Evolutionary conservation across 805 yeast genomes (phyloP).

Genomic region (Candida nitratophila): DNA sequence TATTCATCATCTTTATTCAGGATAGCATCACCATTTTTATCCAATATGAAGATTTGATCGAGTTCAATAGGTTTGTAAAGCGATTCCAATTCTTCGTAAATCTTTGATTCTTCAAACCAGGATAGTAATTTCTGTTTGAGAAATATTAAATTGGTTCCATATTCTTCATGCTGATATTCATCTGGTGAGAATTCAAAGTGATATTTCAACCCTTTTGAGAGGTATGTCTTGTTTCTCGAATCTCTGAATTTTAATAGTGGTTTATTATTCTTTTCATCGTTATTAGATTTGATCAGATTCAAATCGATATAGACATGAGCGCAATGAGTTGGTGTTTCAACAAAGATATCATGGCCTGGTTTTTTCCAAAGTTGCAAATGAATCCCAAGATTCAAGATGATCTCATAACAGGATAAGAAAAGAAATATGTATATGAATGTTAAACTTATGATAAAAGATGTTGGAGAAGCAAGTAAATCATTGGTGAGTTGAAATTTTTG

Average conservation of each 20-base stretch:
- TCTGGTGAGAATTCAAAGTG: conserved; percentile 79
- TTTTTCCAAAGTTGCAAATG: conserved; percentile 18
- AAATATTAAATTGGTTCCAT: conserved; percentile 61
- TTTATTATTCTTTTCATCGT: no score
- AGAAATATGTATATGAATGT: conserved; percentile 17
- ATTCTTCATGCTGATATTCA: conserved; percentile 66
- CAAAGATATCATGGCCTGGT: conserved; percentile 46
- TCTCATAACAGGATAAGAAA: conserved; percentile 16
- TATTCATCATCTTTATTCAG: conserved; percentile 34
- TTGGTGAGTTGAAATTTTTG: conserved; percentile 12
- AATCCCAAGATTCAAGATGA: conserved; percentile 16
- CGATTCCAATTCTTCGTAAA: conserved; percentile 19
- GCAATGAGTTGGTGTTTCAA: conserved; percentile 72
- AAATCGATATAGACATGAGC: conserved; percentile 61
- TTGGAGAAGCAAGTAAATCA: conserved; percentile 13
- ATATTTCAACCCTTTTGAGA: conserved; percentile 37
- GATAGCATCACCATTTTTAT: conserved; percentile 22
- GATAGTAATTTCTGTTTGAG: conserved; percentile 50
- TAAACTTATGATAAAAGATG: conserved; percentile 19
- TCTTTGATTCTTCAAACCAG: conserved; percentile 41
- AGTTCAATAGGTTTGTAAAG: conserved; percentile 4
- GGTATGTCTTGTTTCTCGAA: not conserved
- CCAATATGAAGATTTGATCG: conserved; percentile 27
- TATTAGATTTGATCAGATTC: conserved; percentile 23
- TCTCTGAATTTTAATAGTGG: no score